Evolutionary conservation across 2,329 filamentous ascomycete species (phyloP), one percentile per base, ranked within the genome.

Genomic region (Hymenoscyphus albidus): DNA sequence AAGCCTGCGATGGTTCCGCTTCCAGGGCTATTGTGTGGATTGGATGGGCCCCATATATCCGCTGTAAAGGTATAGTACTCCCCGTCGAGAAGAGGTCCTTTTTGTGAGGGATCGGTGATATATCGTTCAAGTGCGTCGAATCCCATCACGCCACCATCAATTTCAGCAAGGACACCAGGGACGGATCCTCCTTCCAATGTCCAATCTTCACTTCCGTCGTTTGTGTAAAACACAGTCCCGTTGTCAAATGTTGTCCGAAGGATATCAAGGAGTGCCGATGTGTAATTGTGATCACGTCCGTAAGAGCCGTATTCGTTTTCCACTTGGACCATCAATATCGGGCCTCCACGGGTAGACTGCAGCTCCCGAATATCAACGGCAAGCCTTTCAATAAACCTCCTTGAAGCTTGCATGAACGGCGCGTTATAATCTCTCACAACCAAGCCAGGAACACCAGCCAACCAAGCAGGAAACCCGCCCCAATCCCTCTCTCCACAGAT

Each of bases 241-340:
- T 48, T 48, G 6, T 81, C 77, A 61, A 81, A 83, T 56, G 76
- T 77, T 0, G 65, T 69, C 6, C 67, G 72, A n/a, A 83, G 72
- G 6, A 81, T 78, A 61, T 81, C 77, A 7, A 77, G 72, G 31
- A 82, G 56, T 0, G 75, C 76, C 5, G 70, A 67, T 5, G 77
- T 80, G 67, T 84, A 83, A 1, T 70, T 69, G 62, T 82, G 79
- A 63, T 83, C 76, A 5, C 73, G 73, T 16, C 79, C 81, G 57
- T 79, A 83, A 27, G 77, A 80, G 0, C 82, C 81, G 63, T 83
- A 84, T 67, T 83, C 82, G 61, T 83, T 84, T 67, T 84, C 82
- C 13, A 82, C 76, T 65, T 84, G 80, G 40, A 77, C 77, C 38
- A 83, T 74, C 55, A 82, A 79, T 14, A 83, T 77, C 0, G 80